Base-by-base conservation (phyloP, 192 early-diverging fungal genomes). In the Radiomyces spectabilis region DNA sequence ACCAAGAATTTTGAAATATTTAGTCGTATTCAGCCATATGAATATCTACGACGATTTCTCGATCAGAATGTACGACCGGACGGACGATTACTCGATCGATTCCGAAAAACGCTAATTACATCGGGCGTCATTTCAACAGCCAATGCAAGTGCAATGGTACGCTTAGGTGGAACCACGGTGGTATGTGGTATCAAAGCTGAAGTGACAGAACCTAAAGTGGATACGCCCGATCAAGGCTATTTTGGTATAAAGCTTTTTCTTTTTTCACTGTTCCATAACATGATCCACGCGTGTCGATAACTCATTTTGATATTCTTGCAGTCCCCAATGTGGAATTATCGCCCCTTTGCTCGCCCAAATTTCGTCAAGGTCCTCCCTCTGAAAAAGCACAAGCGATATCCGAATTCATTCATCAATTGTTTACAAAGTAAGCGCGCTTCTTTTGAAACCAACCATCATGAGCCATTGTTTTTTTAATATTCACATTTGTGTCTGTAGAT, bases 141-240 rank as follows among this genome's bases (percentile, higher is more conserved):
- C 10, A 71, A 89, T 55, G 93, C 93, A 3, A 94, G 90, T 2
- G 85, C 92, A 7, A 86, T 91, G 66, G 87, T 94, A 32, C 78
- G 88, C 29, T 61, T 93, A 8, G 95, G 95, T 26, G 83, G 88
- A 29, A 95, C 93, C 1, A 92, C 86, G 9, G 87, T 92, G 13
- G 75, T 94, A 4, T 96, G 94, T 56, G 95, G 93, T 16, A 84
- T 98, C 47, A 98, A 98, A 65, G 94, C 89, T 18, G 92, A 96
- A 69, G 89, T 95, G 2, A 75, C 89, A 24, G 84, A 87, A 55
- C 93, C 95, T 24, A 69, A 73, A 21, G 64, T 91, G 22, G 75
- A 73, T 34, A 27, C 29, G 1, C 92, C 93, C 16, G 66, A 77
- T 38, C 59, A 79, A 33, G 94, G 95, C 10, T 97, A 82, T 53